Evolutionary conservation across 805 yeast species (phyloP), one percentile per base, ranked within the genome.

Genomic region (Candida endomychidarum): DNA sequence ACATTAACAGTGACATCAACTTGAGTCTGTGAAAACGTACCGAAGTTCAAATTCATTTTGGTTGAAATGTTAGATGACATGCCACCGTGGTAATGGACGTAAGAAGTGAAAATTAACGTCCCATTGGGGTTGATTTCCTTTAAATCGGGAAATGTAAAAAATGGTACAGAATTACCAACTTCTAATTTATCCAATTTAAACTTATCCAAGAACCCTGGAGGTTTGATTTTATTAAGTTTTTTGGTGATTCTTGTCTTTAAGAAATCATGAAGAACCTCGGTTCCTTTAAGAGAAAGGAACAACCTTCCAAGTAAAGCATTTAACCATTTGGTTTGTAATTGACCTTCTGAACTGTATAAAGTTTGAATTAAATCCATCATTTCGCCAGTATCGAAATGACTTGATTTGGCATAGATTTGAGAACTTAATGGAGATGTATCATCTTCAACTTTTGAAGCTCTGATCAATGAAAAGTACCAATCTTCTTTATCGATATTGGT

Each of bases 201-300:
- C 51, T 86, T 91, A 51, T 88, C 95, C 32, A 93, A 61, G 52
- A 89, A 90, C 0, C 89, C 93, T 1, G 98, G 97, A 28, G 80
- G 81, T 53, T 87, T 85, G 40, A 89, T 81, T 53, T 89, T 82
- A 32, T 81, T 76, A 31, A 93, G 65, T 60, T 89, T 89, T 50
- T 80, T 80, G 45, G 79, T 76, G 18, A 93, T 72, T 54, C 76
- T 83, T 2, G 66, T 62, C 36, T 75, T 71, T 31, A 90, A 67
- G 36, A 70, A 74, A 35, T 72, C 67, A 37, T 81, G 81, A 51
- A 89, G 72, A 10, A 71, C 67, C 9, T 78, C 79, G 0, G 98
- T 89, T 35, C 79, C 73, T 51, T 89, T 88, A 5, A 86, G 61
- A 0, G 88, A 76, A 27, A 93, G 64, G 53, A 90, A 93, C 9